Evolutionary conservation across 768 basidiomycete genomes (phyloP).

Genomic region (Lyophyllum semitale): DNA sequence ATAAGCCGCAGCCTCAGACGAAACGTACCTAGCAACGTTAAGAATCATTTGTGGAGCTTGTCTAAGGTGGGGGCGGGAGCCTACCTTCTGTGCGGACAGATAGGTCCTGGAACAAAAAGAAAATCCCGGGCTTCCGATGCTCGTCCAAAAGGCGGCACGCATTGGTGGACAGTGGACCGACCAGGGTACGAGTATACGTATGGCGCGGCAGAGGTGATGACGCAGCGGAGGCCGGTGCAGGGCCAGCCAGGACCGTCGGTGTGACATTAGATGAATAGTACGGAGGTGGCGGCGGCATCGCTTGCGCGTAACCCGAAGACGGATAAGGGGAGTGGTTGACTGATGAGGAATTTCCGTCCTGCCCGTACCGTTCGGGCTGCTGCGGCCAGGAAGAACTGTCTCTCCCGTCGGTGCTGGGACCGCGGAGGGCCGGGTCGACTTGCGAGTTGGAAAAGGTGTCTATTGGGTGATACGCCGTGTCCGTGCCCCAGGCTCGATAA

Average conservation of each 20-base stretch:
- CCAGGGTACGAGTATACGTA: slow-evolving; percentile 83
- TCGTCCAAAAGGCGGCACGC: slow-evolving; percentile 85
- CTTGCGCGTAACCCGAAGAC: slow-evolving; percentile 23
- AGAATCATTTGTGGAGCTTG: slow-evolving; percentile 6
- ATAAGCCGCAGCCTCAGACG: slow-evolving; percentile 84
- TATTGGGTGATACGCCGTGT: slow-evolving; percentile 37
- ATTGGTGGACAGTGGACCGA: slow-evolving; percentile 86
- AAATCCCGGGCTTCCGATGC: slow-evolving; percentile 83
- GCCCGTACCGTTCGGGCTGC: slow-evolving; percentile 20
- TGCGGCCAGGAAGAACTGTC: slow-evolving; percentile 34
- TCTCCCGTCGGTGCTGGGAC: slow-evolving; percentile 37
- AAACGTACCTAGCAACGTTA: slow-evolving; percentile 64
- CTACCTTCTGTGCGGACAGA: slow-evolving; percentile 91
- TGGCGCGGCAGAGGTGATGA: slow-evolving; percentile 55
- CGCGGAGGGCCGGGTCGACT: slow-evolving; percentile 44
- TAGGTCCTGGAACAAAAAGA: slow-evolving; percentile 94
- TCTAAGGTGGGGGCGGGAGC: slow-evolving; percentile 14
- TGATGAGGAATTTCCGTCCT: slow-evolving; percentile 32
- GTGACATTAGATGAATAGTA: slow-evolving; percentile 23
- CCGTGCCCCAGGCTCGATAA: slow-evolving; percentile 54
- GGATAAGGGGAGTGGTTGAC: slow-evolving; percentile 30
- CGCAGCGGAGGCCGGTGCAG: slow-evolving; percentile 14
- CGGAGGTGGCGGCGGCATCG: slow-evolving; percentile 24
- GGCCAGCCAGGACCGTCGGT: slow-evolving; percentile 11
- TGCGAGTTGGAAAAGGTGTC: slow-evolving; percentile 27